Percentiles rank a stretch among this genome's conserved stretches.
Conservation (phyloP, 139 green algal species). For the Closterium sp. region DNA sequence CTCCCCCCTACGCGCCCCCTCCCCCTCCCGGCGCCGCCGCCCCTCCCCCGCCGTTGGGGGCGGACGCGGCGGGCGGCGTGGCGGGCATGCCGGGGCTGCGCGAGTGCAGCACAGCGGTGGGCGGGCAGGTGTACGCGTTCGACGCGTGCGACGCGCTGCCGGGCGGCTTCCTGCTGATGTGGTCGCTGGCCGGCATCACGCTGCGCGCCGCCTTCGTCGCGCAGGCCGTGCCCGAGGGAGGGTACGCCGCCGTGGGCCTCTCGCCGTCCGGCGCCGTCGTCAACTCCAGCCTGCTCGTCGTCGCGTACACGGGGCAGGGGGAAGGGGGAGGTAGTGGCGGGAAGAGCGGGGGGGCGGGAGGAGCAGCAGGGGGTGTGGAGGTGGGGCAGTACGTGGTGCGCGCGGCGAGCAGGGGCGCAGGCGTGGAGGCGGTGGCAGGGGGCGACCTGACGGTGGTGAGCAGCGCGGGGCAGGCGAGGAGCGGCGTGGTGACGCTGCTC, state of each 20-base stretch:
- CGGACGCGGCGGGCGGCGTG: not conserved
- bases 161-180: conserved; percentile 15
- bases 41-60: conserved; percentile 3
- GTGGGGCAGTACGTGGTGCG: not conserved
- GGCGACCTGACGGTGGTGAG: not conserved
- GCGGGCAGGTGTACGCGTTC: conserved; percentile 10
- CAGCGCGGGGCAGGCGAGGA: not conserved
- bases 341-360: not conserved
- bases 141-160: conserved; percentile 4
- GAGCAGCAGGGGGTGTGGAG: not conserved
- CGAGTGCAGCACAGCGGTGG: conserved; percentile 9
- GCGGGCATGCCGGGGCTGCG: not conserved
- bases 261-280: not conserved
- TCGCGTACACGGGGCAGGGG: not conserved
- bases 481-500: not conserved
- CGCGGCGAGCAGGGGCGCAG: not conserved
- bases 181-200: conserved; percentile 10
- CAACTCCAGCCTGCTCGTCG: conserved; percentile 10
- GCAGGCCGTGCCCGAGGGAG: not conserved
- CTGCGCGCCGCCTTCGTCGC: conserved; percentile 12
- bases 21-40: not conserved
- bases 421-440: not conserved
- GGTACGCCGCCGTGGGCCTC: conserved; percentile 19
- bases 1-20: conserved; percentile 15
- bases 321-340: not conserved